These are phyloP conservation scores for Reutealis trisperma DNA, from an alignment of 345 rosid species.

Conservation along the genomic window DNA sequence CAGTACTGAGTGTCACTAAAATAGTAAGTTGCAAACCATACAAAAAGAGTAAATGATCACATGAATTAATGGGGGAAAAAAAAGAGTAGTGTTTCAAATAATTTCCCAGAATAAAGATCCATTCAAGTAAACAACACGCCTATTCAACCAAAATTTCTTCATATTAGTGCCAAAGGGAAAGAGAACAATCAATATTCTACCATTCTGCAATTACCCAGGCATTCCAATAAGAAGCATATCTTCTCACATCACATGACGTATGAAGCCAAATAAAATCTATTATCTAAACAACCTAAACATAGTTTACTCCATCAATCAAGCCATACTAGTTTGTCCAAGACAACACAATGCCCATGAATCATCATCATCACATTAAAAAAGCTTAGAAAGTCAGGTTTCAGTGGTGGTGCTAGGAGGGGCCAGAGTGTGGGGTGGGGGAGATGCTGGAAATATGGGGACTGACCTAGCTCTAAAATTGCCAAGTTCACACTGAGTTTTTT, in stretches of 20 bases:
- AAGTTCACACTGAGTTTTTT: background rate
- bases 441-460: no score
- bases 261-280: background rate
- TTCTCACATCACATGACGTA: background rate
- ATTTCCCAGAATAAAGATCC: background rate
- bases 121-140: background rate
- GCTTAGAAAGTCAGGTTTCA: no score
- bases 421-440: no score
- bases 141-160: background rate
- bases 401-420: no score
- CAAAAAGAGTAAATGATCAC: background rate
- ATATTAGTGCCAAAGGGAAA: background rate
- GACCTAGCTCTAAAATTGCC: background rate
- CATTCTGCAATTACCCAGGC: background rate
- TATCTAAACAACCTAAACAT: constrained; percentile 7
- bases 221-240: background rate
- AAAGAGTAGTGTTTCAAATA: background rate
- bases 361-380: background rate
- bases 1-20: constrained; percentile 8
- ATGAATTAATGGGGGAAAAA: background rate
- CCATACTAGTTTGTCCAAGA: background rate
- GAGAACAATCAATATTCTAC: background rate
- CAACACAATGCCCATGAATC: background rate
- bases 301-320: background rate
- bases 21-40: background rate